Percentiles rank a stretch among this genome's conserved stretches.
Evolutionary conservation across 495 filamentous ascomycete genomes (phyloP).

Genomic region (Articulospora tetracladia): DNA sequence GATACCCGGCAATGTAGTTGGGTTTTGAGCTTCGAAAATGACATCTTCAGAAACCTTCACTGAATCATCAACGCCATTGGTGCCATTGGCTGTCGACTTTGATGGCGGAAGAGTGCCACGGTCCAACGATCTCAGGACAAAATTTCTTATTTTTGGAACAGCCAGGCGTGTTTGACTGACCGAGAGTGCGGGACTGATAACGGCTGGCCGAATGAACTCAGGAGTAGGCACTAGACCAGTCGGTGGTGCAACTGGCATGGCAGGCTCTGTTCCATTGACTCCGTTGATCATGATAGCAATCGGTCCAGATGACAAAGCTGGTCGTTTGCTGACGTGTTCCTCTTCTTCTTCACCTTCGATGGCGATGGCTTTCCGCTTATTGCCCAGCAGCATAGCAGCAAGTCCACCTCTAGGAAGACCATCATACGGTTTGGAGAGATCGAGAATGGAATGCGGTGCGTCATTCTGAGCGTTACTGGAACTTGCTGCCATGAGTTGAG

Average conservation of each 20-base stretch:
- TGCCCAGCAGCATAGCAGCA: slow-evolving; percentile 79
- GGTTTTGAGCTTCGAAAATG: slow-evolving; percentile 72
- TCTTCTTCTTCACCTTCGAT: slow-evolving; percentile 62
- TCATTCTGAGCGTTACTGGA: slow-evolving; percentile 61
- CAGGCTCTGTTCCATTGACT: slow-evolving; percentile 69
- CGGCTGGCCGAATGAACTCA: slow-evolving; percentile 82
- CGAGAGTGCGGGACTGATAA: slow-evolving; percentile 72
- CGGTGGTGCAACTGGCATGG: slow-evolving; percentile 45
- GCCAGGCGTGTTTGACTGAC: slow-evolving; percentile 85
- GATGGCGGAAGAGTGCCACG: slow-evolving; percentile 34
- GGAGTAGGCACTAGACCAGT: slow-evolving; percentile 71
- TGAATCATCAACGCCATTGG: slow-evolving; percentile 49
- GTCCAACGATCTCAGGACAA: slow-evolving; percentile 61
- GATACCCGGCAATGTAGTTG: slow-evolving; percentile 23
- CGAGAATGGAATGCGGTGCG: slow-evolving; percentile 78
- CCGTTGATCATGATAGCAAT: slow-evolving; percentile 72
- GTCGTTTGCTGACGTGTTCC: slow-evolving; percentile 58
- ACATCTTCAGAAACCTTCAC: slow-evolving; percentile 57
- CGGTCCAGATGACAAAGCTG: slow-evolving; percentile 56
- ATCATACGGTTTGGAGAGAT: slow-evolving; percentile 92
- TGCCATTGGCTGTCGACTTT: slow-evolving; percentile 38
- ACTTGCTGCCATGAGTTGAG: slow-evolving; percentile 72
- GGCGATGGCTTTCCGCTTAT: slow-evolving; percentile 78
- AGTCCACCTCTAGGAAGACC: slow-evolving; percentile 89
- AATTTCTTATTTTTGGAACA: slow-evolving; percentile 79